These are phyloP conservation scores for Blattamonas nauphoetae DNA, from an alignment of 78 protist species.

Conservation along the genomic window DNA sequence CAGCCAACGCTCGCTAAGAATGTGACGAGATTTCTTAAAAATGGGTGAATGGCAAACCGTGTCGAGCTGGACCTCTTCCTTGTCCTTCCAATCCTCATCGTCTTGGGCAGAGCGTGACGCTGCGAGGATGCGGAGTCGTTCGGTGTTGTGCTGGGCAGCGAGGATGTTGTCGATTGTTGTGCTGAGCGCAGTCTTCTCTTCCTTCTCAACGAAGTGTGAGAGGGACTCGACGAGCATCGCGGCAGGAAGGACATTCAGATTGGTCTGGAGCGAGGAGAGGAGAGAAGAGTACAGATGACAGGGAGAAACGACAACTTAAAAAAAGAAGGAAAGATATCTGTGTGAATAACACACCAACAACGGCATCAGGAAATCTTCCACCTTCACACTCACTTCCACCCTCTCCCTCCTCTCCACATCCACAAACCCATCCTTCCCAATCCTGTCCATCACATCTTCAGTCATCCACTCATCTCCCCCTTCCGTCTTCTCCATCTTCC, in stretches of 20 bases:
- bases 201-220: not conserved
- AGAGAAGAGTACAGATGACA: not conserved
- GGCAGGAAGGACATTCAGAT: not conserved
- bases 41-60: too few relatives aligned
- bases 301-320: not conserved
- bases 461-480: not conserved
- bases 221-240: not conserved
- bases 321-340: not conserved
- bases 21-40: too few relatives aligned
- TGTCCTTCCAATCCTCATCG: too few relatives aligned
- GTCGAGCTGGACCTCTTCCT: too few relatives aligned
- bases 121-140: too few relatives aligned
- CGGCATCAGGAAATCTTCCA: not conserved
- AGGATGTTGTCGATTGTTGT: not conserved
- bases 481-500: not conserved
- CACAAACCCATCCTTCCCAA: not conserved
- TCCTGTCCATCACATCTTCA: not conserved
- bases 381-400: not conserved
- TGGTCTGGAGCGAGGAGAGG: not conserved
- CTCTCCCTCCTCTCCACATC: not conserved
- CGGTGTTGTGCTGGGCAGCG: too few relatives aligned
- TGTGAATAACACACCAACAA: not conserved
- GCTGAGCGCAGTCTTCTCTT: not conserved
- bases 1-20: too few relatives aligned
- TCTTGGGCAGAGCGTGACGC: too few relatives aligned